Conservation (phyloP, 2,329 filamentous ascomycete species). For the Fusarium begoniae region DNA sequence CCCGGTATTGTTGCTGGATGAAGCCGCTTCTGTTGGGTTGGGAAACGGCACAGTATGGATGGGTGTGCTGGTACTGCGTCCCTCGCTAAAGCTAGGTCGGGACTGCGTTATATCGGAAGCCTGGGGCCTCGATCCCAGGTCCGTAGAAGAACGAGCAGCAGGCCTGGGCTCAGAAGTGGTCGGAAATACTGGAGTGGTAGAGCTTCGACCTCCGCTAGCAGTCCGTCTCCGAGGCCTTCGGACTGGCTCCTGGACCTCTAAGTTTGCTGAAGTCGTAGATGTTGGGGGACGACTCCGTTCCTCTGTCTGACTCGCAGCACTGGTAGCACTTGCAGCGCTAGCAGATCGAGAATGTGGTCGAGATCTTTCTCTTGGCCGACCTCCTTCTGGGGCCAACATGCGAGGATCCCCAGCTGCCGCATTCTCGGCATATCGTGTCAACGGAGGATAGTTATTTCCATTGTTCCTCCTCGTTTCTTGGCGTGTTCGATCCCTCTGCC, state of each 20-base stretch:
- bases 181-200: conserved; percentile 58
- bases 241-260: conserved; percentile 46
- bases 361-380: conserved; percentile 46
- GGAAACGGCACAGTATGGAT: conserved; percentile 42
- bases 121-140: conserved; percentile 61
- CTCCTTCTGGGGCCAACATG: conserved; percentile 41
- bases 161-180: conserved; percentile 56
- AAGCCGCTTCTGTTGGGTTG: conserved; percentile 35
- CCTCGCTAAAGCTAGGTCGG: conserved; percentile 54
- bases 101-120: conserved; percentile 49
- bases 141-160: conserved; percentile 71
- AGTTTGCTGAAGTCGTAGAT: conserved; percentile 38
- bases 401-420: conserved; percentile 38
- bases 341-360: conserved; percentile 57
- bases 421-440: conserved; percentile 46
- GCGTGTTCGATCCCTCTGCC: conserved; percentile 72
- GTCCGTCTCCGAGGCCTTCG: conserved; percentile 57
- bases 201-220: conserved; percentile 64
- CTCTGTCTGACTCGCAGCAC: conserved; percentile 54
- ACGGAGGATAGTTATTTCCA: conserved; percentile 46
- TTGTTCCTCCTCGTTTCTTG: conserved; percentile 58
- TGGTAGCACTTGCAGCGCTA: conserved; percentile 54
- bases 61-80: conserved; percentile 53
- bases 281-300: conserved; percentile 62
- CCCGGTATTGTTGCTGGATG: conserved; percentile 18